Conservation (phyloP, 2,329 filamentous ascomycete genomes). For the Zopfia rhizophila region DNA sequence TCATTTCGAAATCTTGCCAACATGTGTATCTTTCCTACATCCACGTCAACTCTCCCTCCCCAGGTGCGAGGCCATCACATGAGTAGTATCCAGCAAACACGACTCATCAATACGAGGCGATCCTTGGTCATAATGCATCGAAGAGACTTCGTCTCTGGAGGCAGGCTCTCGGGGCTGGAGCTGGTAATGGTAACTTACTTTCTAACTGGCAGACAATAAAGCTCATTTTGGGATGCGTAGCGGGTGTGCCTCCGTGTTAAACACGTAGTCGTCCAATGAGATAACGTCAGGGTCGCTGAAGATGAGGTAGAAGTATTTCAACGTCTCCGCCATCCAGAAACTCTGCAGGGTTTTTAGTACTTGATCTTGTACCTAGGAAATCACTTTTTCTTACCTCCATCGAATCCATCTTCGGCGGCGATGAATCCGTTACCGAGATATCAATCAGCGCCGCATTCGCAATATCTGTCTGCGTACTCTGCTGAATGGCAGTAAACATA, state of each 20-base stretch:
- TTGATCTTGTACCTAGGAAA: not conserved
- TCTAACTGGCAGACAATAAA: too few relatives aligned
- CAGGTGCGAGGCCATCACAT: too few relatives aligned
- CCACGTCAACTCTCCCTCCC: too few relatives aligned
- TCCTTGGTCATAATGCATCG: too few relatives aligned
- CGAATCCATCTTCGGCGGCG: conserved; percentile 53
- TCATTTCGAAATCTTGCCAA: too few relatives aligned
- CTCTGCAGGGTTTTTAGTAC: conserved; percentile 40
- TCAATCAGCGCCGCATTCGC: conserved; percentile 59
- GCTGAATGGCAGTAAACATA: conserved; percentile 60
- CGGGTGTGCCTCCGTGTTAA: conserved; percentile 62
- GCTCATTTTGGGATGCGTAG: conserved; percentile 51
- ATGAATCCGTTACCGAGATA: conserved; percentile 50
- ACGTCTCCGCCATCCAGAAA: conserved; percentile 62
- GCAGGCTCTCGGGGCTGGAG: too few relatives aligned
- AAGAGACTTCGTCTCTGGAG: too few relatives aligned
- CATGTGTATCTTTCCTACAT: too few relatives aligned
- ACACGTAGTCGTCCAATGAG: conserved; percentile 58
- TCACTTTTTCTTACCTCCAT: conserved; percentile 52
- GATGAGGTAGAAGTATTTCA: conserved; percentile 62
- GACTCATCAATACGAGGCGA: too few relatives aligned
- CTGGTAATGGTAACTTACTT: too few relatives aligned
- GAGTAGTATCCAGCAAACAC: too few relatives aligned
- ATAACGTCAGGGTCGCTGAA: conserved; percentile 57
- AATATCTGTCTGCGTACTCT: conserved; percentile 55